Base-by-base conservation (phyloP, 2,329 filamentous ascomycete genomes). In the Aspergillus sp. region DNA sequence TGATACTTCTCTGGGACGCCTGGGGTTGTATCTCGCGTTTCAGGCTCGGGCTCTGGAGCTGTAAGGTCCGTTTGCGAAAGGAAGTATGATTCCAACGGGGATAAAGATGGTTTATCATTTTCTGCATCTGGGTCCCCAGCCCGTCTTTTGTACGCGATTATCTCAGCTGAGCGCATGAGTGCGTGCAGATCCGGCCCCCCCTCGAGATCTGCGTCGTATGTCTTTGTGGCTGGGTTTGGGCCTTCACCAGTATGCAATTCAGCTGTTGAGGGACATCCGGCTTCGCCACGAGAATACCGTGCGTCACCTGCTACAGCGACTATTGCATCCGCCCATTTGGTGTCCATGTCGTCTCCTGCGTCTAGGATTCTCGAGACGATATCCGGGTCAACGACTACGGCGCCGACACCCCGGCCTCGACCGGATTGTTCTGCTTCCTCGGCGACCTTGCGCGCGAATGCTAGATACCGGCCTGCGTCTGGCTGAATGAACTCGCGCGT, bases 131-230 rank as follows among this genome's bases (percentile, higher is more conserved):
- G 59, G 14, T 63, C 58, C 6, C 70, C 69, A 27, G 66, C 67
- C 5, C 77, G 69, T 14, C 78, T 74, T 58, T 73, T 73, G 25
- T 71, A 70, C 15, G 77, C 74, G 25, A 80, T 67, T 52, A 80
- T 69, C 9, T 76, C 76, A 11, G 76, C 68, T 8, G 66, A 76
- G 19, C 77, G 74, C 77, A 80, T 79, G 49, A 79, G 60, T 2
- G 78, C 76, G 59, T 80, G 78, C n/a, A 75, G 67, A 51, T 79
- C 76, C 2, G 77, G 77, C 2, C 76, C 73, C 12, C 77, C 76
- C 57, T 79, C 76, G 3, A 68, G 43, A 50, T 77, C 73, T 0
- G 71, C 54, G n/a, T 73, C 57, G 49, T 72, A 73, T 7, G 40
- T 61, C 6, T 61, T 40, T 43, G 52, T 60, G 0, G 60, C 65